phyloP scores from a whole-genome alignment of 1,284 basidiomycete genomes.

The Marasmius tenuissimus region DNA sequence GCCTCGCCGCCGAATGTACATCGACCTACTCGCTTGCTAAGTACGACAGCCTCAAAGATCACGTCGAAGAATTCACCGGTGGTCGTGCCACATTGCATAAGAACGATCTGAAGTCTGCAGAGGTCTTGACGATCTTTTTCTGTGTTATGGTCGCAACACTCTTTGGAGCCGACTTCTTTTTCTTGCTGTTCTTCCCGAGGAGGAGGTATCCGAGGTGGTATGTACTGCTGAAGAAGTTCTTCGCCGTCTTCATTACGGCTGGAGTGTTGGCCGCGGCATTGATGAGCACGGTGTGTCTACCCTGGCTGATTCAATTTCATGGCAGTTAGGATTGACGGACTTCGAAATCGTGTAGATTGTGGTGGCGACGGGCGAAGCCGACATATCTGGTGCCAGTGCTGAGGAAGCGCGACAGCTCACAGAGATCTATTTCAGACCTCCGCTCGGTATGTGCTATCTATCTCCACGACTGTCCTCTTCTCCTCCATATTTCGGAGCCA shows the following conservation, averaged over 20 bases:
- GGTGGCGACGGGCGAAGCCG: constrained; percentile 21
- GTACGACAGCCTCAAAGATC: constrained; percentile 27
- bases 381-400: constrained; percentile 23
- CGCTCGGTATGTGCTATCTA: constrained; percentile 20
- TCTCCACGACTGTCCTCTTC: too few species aligned
- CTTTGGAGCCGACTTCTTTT: constrained; percentile 35
- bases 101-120: constrained; percentile 27
- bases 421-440: constrained; percentile 24
- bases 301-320: too few species aligned
- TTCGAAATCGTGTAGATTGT: constrained; percentile 21
- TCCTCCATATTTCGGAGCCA: too few species aligned
- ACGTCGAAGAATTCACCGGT: constrained; percentile 21
- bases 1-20: constrained; percentile 32
- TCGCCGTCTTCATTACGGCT: constrained; percentile 24
- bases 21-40: constrained; percentile 34
- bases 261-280: constrained; percentile 27
- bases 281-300: constrained; percentile 27
- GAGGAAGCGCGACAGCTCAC: constrained; percentile 15
- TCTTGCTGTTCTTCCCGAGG: constrained; percentile 32
- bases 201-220: constrained; percentile 31
- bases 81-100: constrained; percentile 25
- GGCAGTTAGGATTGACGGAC: too few species aligned
- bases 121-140: constrained; percentile 29
- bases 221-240: constrained; percentile 17
- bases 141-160: constrained; percentile 32